Evolutionary conservation across 2,329 filamentous ascomycete genomes (phyloP).

Genomic region (Coniella vitis): DNA sequence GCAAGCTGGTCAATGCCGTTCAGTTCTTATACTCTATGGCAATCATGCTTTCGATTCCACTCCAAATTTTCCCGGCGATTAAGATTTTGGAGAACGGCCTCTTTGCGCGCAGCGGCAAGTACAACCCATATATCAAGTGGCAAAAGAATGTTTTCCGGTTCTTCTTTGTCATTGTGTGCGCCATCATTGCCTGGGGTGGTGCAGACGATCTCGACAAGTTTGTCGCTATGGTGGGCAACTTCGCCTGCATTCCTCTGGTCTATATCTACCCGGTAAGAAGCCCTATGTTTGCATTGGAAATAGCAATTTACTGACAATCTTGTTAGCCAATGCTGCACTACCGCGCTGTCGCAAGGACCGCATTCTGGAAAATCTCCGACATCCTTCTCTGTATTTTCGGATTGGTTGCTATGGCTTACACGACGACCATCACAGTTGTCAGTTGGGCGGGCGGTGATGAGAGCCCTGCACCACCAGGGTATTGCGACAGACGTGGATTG

Average conservation of each 20-base stretch:
- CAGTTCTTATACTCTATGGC: conserved; percentile 97
- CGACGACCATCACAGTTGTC: conserved; percentile 75
- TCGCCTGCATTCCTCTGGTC: conserved; percentile 93
- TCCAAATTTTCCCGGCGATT: conserved; percentile 97
- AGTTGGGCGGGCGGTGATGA: conserved; percentile 67
- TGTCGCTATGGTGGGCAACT: conserved; percentile 90
- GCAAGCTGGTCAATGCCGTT: conserved; percentile 89
- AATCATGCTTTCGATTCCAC: conserved; percentile 89
- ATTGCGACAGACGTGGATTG: conserved; percentile 39
- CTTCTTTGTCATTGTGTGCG: conserved; percentile 81
- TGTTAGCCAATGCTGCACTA: conserved; percentile 81
- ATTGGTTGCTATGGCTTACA: conserved; percentile 82
- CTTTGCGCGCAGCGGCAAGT: conserved; percentile 91
- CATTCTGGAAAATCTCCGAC: conserved; percentile 63
- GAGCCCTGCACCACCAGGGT: conserved; percentile 40
- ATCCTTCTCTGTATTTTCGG: conserved; percentile 75
- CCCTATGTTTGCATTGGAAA: background rate
- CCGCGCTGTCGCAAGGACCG: conserved; percentile 66
- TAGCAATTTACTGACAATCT: conserved; percentile 25
- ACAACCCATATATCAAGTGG: conserved; percentile 99
- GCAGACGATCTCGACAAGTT: conserved; percentile 96
- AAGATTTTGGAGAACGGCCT: conserved; percentile 92
- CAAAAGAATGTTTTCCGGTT: conserved; percentile 98
- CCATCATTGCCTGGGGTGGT: conserved; percentile 82
- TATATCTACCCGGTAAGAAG: conserved; percentile 91